phyloP scores from a whole-genome alignment of 2,329 filamentous ascomycete species.

The Sporothrix globosa region DNA sequence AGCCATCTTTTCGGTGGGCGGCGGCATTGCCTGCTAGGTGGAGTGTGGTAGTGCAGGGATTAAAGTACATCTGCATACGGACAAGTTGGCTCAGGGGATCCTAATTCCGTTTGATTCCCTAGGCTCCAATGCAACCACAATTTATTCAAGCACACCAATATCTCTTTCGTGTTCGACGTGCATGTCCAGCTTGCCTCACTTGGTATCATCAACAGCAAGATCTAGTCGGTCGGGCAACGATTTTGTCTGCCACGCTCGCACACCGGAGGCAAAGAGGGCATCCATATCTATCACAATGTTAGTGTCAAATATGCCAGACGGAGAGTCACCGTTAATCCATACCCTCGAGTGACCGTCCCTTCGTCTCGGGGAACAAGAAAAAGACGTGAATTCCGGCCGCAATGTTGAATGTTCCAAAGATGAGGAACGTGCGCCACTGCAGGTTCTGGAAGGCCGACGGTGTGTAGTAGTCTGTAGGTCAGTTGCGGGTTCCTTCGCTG shows the following conservation, averaged over 20 bases:
- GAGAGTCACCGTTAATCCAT: background rate
- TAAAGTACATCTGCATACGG: no score
- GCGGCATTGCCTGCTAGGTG: conserved; percentile 8
- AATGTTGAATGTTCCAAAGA: conserved; percentile 27
- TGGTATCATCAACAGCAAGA: background rate
- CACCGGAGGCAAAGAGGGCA: background rate
- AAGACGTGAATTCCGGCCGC: conserved; percentile 21
- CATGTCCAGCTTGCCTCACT: background rate
- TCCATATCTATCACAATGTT: conserved; percentile 1
- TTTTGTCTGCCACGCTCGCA: background rate
- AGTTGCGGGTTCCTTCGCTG: background rate
- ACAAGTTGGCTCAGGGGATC: no score
- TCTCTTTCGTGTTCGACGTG: background rate
- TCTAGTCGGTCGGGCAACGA: background rate
- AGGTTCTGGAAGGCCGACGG: conserved; percentile 28
- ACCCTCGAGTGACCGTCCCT: conserved; percentile 8
- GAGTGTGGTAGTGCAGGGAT: no score
- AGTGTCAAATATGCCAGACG: no score
- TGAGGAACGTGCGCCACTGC: conserved; percentile 29
- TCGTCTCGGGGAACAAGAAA: conserved; percentile 30
- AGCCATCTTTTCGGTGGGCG: conserved; percentile 17
- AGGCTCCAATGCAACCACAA: no score
- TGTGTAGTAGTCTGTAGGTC: conserved; percentile 17
- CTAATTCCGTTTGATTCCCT: no score
- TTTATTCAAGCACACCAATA: background rate